Evolutionary conservation across 306 rosid genomes (phyloP).

Genomic region (Dicorynia guianensis): DNA sequence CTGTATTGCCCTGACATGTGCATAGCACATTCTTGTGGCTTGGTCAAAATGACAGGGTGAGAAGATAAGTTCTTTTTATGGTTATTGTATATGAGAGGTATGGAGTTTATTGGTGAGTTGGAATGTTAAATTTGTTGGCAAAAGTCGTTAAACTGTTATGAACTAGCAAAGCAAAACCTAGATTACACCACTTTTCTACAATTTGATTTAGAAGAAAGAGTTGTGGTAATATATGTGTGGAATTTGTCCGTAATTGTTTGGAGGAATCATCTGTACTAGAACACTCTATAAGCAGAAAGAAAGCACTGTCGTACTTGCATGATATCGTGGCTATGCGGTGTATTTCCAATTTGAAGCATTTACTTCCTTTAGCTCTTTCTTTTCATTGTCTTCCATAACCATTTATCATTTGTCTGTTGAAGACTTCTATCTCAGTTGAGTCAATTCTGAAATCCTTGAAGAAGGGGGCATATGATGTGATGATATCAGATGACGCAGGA

Average conservation of each 20-base stretch:
- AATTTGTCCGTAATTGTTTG: background rate
- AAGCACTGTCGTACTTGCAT: constrained; percentile 13
- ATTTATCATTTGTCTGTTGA: constrained; percentile 41
- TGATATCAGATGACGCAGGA: constrained; percentile 80
- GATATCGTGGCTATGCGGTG: constrained; percentile 5
- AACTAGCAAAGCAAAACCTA: background rate
- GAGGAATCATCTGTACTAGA: background rate
- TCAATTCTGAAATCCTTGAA: constrained; percentile 63
- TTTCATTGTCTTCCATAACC: constrained; percentile 31
- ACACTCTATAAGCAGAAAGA: background rate
- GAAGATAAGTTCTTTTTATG: background rate
- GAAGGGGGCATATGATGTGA: constrained; percentile 61
- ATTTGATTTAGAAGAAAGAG: background rate
- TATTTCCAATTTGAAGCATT: constrained; percentile 1
- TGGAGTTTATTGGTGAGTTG: constrained; percentile 10
- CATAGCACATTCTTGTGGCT: background rate
- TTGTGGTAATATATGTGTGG: background rate
- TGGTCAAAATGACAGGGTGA: constrained; percentile 14
- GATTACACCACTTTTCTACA: background rate
- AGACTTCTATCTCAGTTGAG: constrained; percentile 63
- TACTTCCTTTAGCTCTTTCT: background rate
- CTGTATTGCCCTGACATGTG: constrained; percentile 3
- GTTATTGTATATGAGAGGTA: background rate
- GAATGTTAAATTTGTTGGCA: constrained; percentile 21
- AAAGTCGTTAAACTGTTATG: background rate